These are phyloP conservation scores for Entomophthora muscae DNA, from an alignment of 371 early-diverging fungal genomes.

Conservation along the genomic window DNA sequence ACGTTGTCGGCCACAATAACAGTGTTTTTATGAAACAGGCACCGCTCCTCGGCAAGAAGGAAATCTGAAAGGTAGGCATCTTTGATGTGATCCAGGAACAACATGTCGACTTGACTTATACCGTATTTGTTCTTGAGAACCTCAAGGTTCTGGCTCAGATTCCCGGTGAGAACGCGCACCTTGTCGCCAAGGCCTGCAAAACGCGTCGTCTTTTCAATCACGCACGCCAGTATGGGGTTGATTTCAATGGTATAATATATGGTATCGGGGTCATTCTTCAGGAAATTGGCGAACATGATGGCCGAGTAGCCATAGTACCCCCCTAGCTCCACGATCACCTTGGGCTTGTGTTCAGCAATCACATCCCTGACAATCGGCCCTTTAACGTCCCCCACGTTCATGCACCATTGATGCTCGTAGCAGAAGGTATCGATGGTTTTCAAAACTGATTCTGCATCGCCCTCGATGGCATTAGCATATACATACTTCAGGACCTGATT, in stretches of 20 bases:
- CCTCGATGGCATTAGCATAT: neutral
- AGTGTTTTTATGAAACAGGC: conserved; percentile 5
- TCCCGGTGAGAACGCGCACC: conserved; percentile 9
- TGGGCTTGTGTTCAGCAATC: neutral
- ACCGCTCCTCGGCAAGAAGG: conserved; percentile 7
- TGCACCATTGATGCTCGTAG: neutral
- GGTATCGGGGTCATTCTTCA: neutral
- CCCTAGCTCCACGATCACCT: neutral
- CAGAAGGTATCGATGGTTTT: neutral
- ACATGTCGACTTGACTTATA: conserved; percentile 9
- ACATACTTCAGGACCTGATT: neutral
- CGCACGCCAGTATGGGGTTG: neutral
- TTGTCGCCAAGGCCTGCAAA: conserved; percentile 11
- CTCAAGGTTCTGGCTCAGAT: neutral
- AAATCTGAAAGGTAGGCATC: conserved; percentile 11
- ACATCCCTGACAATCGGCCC: neutral
- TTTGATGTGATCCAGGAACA: conserved; percentile 15
- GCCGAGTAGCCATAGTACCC: neutral
- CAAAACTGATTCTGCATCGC: neutral
- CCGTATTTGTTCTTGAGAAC: neutral
- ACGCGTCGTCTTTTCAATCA: conserved; percentile 8
- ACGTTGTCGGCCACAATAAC: conserved; percentile 15
- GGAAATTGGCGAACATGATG: neutral
- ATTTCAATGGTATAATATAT: conserved; percentile 4
- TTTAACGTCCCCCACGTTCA: too few relatives aligned